Conservation (phyloP, 2,329 filamentous ascomycete genomes). For the Sporothrix euskadiensis region DNA sequence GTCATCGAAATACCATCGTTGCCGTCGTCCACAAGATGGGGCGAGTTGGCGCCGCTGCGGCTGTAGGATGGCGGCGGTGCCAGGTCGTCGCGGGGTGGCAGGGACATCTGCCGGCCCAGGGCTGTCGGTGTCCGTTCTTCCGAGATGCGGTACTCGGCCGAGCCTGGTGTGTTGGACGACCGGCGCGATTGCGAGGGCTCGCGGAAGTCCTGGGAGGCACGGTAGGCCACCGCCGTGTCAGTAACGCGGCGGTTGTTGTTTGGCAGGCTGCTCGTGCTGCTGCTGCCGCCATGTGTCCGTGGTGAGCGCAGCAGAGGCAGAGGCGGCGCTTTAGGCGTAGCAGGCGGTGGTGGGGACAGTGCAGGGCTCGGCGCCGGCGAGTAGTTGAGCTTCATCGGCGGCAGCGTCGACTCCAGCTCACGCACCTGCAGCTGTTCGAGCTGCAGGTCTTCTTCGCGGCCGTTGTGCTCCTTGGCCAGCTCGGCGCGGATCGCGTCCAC, state of each 20-base stretch:
- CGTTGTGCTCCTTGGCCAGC: slow-evolving; percentile 66
- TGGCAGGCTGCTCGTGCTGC: background rate
- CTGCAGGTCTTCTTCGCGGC: slow-evolving; percentile 35
- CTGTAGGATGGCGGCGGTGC: background rate
- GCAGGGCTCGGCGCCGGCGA: slow-evolving; percentile 29
- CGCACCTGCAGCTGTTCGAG: slow-evolving; percentile 61
- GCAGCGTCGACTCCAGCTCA: slow-evolving; percentile 83
- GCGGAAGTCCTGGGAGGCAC: slow-evolving; percentile 22
- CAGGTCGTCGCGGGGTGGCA: slow-evolving; percentile 12
- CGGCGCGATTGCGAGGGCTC: background rate
- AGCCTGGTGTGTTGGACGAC: background rate
- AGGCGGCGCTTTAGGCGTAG: slow-evolving; percentile 31
- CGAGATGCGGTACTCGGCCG: slow-evolving; percentile 26
- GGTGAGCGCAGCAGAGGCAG: slow-evolving; percentile 39
- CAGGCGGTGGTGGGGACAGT: slow-evolving; percentile 36
- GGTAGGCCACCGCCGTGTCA: slow-evolving; percentile 27
- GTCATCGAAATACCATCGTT: slow-evolving; percentile 64
- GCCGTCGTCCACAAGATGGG: slow-evolving; percentile 40
- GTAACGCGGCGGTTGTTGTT: slow-evolving; percentile 23
- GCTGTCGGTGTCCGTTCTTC: slow-evolving; percentile 37
- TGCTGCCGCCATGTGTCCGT: slow-evolving; percentile 30
- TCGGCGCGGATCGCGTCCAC: slow-evolving; percentile 90
- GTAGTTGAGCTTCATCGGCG: slow-evolving; percentile 80
- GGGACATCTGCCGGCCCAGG: slow-evolving; percentile 23
- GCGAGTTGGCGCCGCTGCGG: slow-evolving; percentile 16